Evolutionary conservation across 176 grass and related monocot genomes (phyloP).

Genomic region (Oryza coarctata): DNA sequence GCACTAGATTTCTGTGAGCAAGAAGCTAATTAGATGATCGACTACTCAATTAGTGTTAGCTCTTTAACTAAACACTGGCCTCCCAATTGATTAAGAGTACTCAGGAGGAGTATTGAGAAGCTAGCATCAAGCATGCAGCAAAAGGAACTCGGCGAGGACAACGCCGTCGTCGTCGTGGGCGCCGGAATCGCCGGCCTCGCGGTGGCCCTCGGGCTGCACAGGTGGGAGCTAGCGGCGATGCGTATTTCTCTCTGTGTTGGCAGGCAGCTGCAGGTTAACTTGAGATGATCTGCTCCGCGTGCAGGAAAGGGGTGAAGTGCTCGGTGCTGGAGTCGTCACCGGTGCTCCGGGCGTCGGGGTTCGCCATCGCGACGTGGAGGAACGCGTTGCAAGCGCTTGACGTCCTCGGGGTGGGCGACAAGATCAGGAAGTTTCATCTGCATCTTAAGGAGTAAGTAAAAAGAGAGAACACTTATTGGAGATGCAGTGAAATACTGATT

Average conservation of each 20-base stretch:
- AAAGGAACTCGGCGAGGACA: slow-evolving; percentile 35
- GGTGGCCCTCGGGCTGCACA: slow-evolving; percentile 58
- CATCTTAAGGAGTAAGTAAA: background rate
- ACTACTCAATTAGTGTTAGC: background rate
- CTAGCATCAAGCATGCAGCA: slow-evolving; percentile 8
- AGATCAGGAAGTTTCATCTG: slow-evolving; percentile 54
- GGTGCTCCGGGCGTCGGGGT: slow-evolving; percentile 57
- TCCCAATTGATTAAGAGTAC: background rate
- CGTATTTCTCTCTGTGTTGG: too few relatives aligned
- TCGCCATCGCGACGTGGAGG: slow-evolving; percentile 48
- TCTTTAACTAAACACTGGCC: background rate
- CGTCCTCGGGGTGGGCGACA: slow-evolving; percentile 63
- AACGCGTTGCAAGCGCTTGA: slow-evolving; percentile 75
- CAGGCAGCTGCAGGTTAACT: background rate
- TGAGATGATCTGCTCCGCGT: background rate
- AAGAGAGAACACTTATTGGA: too few relatives aligned
- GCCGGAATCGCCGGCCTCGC: slow-evolving; percentile 69
- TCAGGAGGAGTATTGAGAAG: background rate
- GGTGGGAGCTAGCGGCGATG: slow-evolving; percentile 1
- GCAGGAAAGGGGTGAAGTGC: slow-evolving; percentile 68
- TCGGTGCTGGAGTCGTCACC: slow-evolving; percentile 77
- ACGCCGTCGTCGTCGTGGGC: slow-evolving; percentile 56
- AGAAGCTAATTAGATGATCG: background rate
- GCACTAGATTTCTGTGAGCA: background rate
- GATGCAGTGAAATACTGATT: background rate